Evolutionary conservation across 169 alveolate species (phyloP), one percentile per base, ranked within the genome.

Genomic region (Plasmodium relictum): DNA sequence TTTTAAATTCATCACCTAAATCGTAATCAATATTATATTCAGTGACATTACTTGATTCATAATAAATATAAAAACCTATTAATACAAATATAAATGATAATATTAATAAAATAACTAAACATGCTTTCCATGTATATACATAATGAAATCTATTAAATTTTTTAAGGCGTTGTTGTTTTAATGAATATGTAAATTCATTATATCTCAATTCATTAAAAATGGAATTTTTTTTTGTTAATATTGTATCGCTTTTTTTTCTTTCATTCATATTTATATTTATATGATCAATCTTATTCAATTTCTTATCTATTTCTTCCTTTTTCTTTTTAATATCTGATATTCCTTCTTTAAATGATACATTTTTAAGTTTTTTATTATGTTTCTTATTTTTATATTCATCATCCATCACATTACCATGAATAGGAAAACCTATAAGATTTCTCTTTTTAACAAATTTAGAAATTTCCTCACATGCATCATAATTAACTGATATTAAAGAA

Each of bases 141-240:
- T 78, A 69, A 26, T 78, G 78, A 65, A 78, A 78, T 20, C 10
- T 8, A 16, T 78, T 62, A 24, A 78, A 58, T 48, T 58, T 78
- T 31, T 78, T 62, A 16, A 78, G 65, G 31, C 63, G 78, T 56
- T 78, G 89, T 78, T 78, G 89, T 78, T 78, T 78, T 54, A 78
- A 78, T 2, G 59, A 66, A 10, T 78, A 52, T 59, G 63, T 65
- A 16, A 78, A 65, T 63, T 65, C 48, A 16, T 78, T 78, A 18
- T 78, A 78, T 10, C 48, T 78, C 41, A 0, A 37, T 9, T 78
- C 76, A 8, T 78, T 65, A 65, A 14, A 78, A 31, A 78, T n/a
- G 20, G 9, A 31, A 0, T 74, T 10, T 63, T 26, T 65, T 65
- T 58, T 78, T 39, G 37, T 78, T 50, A 66, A 63, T 7, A 78